Base-by-base conservation (phyloP, 805 yeast species). In the Candida boleticola region DNA sequence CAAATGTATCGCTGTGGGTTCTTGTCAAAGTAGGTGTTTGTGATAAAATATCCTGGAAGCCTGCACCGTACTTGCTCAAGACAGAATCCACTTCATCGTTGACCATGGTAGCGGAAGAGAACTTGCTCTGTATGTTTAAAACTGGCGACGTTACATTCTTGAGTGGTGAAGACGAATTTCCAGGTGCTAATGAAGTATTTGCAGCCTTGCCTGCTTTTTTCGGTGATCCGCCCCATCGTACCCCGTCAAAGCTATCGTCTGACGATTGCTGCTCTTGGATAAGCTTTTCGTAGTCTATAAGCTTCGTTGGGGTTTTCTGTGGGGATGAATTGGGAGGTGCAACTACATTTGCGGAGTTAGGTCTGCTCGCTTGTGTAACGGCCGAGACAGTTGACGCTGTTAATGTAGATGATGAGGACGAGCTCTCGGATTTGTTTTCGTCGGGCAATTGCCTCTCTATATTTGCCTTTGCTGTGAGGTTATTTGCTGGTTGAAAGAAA, bases 11-110 rank as follows among this genome's bases (percentile, higher is more conserved):
- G 2, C 71, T 64, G 4, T 50, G 48, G 2, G 72, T 56, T 38
- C 73, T 57, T n/a, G 61, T 56, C 35, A 64, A 42, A 5, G 43
- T 52, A 9, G 75, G 74, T 1, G 73, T 60, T 29, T 58, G 63
- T 14, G 63, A 54, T 0, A 56, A 44, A 2, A 54, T 50, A 39
- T 58, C 56, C 11, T 61, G 61, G 35, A 67, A 51, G 3, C 65
- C 68, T 10, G 74, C 74, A 10, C 74, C 74, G 51, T 74, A 76
- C 44, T 71, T 76, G 5, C 60, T 55, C 14, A 76, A 50, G 44
- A 76, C 56, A 19, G 64, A 61, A 39, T 57, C 63, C 1, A 71
- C 60, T 41, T 61, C 63, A 37, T 66, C 72, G 42, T 60, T 63
- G 17, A 53, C 42, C 3, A 55, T 51, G 1, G 61, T 46, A 2